Evolutionary conservation across 139 green algal species (phyloP).

Genomic region (Spirogloea muscicola): DNA sequence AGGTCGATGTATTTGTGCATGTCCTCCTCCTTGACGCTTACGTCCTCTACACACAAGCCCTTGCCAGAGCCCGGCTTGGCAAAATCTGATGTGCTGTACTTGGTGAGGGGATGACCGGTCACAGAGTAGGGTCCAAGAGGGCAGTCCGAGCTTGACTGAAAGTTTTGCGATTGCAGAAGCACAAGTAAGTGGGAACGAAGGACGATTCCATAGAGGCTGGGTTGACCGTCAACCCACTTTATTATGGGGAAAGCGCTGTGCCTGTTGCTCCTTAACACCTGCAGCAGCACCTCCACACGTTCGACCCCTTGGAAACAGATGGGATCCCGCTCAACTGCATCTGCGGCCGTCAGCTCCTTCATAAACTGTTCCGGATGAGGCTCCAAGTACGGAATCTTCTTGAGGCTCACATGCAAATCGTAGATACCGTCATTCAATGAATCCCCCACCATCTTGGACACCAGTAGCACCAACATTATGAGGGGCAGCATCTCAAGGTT

Average conservation of each 20-base stretch:
- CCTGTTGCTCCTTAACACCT: neutral
- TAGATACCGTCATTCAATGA: constrained; percentile 45
- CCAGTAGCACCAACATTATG: constrained; percentile 80
- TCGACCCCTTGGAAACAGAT: constrained; percentile 13
- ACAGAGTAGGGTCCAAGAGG: neutral
- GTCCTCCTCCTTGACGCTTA: constrained; percentile 22
- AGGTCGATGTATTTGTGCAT: constrained; percentile 46
- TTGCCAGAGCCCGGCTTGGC: constrained; percentile 21
- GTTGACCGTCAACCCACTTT: neutral
- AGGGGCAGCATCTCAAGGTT: constrained; percentile 75
- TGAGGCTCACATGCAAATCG: constrained; percentile 36
- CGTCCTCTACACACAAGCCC: constrained; percentile 18
- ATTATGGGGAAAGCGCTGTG: constrained; percentile 37
- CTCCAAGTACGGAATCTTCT: constrained; percentile 38
- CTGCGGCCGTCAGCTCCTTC: neutral
- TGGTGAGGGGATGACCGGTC: neutral
- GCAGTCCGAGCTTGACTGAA: constrained; percentile 8
- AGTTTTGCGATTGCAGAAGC: constrained; percentile 42
- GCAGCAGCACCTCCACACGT: constrained; percentile 7
- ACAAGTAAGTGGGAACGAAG: constrained; percentile 39
- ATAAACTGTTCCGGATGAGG: constrained; percentile 21
- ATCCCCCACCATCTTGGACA: constrained; percentile 64
- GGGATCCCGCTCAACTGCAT: constrained; percentile 1
- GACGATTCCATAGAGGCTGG: constrained; percentile 22
- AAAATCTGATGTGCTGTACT: constrained; percentile 10